Percentiles rank a stretch among this genome's conserved stretches.
Evolutionary conservation across 495 filamentous ascomycete genomes (phyloP).

Genomic region (Friedmanniomyces simplex): DNA sequence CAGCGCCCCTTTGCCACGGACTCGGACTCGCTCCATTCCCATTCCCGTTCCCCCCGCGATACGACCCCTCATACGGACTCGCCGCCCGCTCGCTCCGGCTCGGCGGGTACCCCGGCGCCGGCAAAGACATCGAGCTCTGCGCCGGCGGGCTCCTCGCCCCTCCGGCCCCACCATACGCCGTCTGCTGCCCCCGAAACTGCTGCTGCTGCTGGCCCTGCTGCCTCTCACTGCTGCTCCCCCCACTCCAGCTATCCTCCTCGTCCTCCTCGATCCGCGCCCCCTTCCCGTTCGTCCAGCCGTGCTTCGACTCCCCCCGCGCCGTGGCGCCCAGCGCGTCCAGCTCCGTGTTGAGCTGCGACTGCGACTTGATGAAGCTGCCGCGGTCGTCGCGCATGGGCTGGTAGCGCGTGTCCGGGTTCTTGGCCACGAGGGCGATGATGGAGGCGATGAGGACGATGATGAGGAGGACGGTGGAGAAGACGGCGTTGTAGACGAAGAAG

Average conservation of each 20-base stretch:
- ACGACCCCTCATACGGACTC: slow-evolving; percentile 10
- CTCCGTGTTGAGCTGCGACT: slow-evolving; percentile 79
- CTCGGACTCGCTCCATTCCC: slow-evolving; percentile 28
- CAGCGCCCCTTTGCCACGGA: slow-evolving; percentile 58
- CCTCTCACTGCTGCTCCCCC: slow-evolving; percentile 1
- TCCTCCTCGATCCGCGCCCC: slow-evolving; percentile 62
- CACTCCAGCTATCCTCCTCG: slow-evolving; percentile 43
- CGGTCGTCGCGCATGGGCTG: slow-evolving; percentile 96
- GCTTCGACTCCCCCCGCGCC: slow-evolving; percentile 72
- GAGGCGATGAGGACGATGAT: slow-evolving; percentile 82
- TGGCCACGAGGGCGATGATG: slow-evolving; percentile 69
- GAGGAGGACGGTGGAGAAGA: slow-evolving; percentile 74
- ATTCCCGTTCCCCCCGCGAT: slow-evolving; percentile 6
- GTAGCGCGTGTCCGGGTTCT: slow-evolving; percentile 94
- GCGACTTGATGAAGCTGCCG: slow-evolving; percentile 96
- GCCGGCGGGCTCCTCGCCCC: background rate
- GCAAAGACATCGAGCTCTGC: background rate
- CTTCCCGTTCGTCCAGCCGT: slow-evolving; percentile 46
- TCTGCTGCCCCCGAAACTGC: background rate
- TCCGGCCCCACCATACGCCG: slow-evolving; percentile 2
- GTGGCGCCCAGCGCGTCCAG: slow-evolving; percentile 89
- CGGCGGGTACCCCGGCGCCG: background rate
- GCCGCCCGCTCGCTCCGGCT: background rate
- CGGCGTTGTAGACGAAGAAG: slow-evolving; percentile 86
- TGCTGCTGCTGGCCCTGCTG: slow-evolving; percentile 4